These are phyloP conservation scores for Geotrichum reessii DNA, from an alignment of 1,139 yeast species.

Conservation along the genomic window DNA sequence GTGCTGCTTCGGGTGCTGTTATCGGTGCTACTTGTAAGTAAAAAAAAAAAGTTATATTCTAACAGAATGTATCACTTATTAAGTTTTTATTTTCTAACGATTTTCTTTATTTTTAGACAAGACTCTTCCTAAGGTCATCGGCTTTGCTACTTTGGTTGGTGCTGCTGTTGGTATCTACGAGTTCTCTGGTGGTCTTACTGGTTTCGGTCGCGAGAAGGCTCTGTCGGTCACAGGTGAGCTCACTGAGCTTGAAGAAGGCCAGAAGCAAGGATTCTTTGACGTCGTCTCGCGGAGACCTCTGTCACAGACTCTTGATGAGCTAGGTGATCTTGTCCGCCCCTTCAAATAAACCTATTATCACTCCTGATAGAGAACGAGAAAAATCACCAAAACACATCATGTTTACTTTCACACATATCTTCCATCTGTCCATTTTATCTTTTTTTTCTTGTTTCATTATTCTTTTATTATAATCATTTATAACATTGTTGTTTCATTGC, in stretches of 20 bases:
- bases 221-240: constrained; percentile 30
- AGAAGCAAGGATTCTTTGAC: constrained; percentile 75
- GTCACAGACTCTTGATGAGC: constrained; percentile 69
- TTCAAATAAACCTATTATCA: constrained; percentile 18
- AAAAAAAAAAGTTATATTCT: background rate
- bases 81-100: constrained; percentile 10
- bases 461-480: constrained; percentile 6
- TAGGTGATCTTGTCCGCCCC: constrained; percentile 46
- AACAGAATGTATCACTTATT: background rate
- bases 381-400: background rate
- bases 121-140: constrained; percentile 42
- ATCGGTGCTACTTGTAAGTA: constrained; percentile 37
- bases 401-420: background rate
- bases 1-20: constrained; percentile 46
- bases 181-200: constrained; percentile 45
- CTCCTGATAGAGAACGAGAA: background rate
- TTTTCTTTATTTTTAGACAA: constrained; percentile 30
- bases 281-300: constrained; percentile 76
- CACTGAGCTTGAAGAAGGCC: constrained; percentile 37
- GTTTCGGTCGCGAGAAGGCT: constrained; percentile 37
- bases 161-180: constrained; percentile 37
- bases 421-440: background rate
- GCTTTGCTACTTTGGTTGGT: constrained; percentile 41
- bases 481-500: constrained; percentile 1
- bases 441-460: background rate